These are phyloP conservation scores for Kwoniella mangroviensis DNA, from an alignment of 768 basidiomycete species.

Conservation along the genomic window DNA sequence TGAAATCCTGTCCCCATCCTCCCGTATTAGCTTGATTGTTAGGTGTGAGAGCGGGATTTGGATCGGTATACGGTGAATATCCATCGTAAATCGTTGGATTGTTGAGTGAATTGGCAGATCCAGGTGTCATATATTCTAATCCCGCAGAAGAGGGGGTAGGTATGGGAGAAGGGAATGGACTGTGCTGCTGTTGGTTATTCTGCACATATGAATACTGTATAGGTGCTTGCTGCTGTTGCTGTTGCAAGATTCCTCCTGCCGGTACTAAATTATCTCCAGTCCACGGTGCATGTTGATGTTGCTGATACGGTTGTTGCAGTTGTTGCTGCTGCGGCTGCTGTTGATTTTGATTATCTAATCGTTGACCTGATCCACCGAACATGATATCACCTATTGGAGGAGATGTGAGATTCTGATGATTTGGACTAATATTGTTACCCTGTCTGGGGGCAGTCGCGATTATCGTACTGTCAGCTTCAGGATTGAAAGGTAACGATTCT, in stretches of 20 bases:
- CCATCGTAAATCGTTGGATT: slow-evolving; percentile 19
- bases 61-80: slow-evolving; percentile 13
- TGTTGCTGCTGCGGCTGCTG: slow-evolving; percentile 13
- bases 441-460: slow-evolving; percentile 40
- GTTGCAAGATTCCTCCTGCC: slow-evolving; percentile 4
- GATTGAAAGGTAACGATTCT: slow-evolving; percentile 46
- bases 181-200: slow-evolving; percentile 14
- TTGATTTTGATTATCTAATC: slow-evolving; percentile 6
- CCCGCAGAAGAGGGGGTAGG: slow-evolving; percentile 20
- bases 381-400: slow-evolving; percentile 34
- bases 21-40: slow-evolving; percentile 7
- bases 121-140: slow-evolving; percentile 26
- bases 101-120: slow-evolving; percentile 16
- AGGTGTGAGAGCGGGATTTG: slow-evolving; percentile 6
- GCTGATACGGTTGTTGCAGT: background rate
- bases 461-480: slow-evolving; percentile 38
- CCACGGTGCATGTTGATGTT: slow-evolving; percentile 7
- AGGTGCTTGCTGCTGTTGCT: slow-evolving; percentile 16
- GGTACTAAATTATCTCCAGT: background rate
- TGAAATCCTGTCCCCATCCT: slow-evolving; percentile 31
- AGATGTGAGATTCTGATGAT: slow-evolving; percentile 5
- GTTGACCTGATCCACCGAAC: slow-evolving; percentile 24
- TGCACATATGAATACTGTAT: slow-evolving; percentile 6
- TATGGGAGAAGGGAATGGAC: slow-evolving; percentile 22
- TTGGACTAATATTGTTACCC: background rate